phyloP scores from a whole-genome alignment of 2,329 filamentous ascomycete species.

The Fusarium mexicanum region DNA sequence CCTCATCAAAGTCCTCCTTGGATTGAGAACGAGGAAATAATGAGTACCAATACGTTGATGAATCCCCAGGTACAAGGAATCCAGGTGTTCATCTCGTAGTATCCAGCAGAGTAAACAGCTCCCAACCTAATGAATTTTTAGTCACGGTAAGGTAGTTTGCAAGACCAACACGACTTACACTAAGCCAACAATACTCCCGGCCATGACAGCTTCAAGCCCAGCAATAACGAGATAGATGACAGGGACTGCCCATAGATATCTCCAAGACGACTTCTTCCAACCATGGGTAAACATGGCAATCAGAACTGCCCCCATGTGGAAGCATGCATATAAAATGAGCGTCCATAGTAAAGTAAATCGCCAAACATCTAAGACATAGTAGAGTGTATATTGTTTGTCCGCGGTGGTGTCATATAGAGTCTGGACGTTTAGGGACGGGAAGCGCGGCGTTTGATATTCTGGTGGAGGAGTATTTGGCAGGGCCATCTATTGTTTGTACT shows the following conservation, averaged over 20 bases:
- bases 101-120: slow-evolving; percentile 82
- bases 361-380: slow-evolving; percentile 81
- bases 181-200: slow-evolving; percentile 82
- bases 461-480: slow-evolving; percentile 50
- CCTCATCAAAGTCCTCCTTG: slow-evolving; percentile 78
- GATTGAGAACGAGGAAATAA: slow-evolving; percentile 92
- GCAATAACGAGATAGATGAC: slow-evolving; percentile 76
- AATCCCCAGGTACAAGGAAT: slow-evolving; percentile 89
- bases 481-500: slow-evolving; percentile 34
- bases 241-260: slow-evolving; percentile 76
- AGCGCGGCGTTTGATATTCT: slow-evolving; percentile 73
- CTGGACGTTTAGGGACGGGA: slow-evolving; percentile 86
- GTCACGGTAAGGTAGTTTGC: not conserved
- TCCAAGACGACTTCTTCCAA: slow-evolving; percentile 64
- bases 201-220: slow-evolving; percentile 78
- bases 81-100: slow-evolving; percentile 94
- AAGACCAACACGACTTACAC: slow-evolving; percentile 64
- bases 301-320: slow-evolving; percentile 76
- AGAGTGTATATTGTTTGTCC: slow-evolving; percentile 68
- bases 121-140: slow-evolving; percentile 66
- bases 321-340: slow-evolving; percentile 77
- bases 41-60: slow-evolving; percentile 82
- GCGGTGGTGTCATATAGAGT: slow-evolving; percentile 55
- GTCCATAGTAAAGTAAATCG: slow-evolving; percentile 91
- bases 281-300: slow-evolving; percentile 80